Base-by-base conservation (phyloP, 768 basidiomycete species). In the Xerocomellus chrysenteron region DNA sequence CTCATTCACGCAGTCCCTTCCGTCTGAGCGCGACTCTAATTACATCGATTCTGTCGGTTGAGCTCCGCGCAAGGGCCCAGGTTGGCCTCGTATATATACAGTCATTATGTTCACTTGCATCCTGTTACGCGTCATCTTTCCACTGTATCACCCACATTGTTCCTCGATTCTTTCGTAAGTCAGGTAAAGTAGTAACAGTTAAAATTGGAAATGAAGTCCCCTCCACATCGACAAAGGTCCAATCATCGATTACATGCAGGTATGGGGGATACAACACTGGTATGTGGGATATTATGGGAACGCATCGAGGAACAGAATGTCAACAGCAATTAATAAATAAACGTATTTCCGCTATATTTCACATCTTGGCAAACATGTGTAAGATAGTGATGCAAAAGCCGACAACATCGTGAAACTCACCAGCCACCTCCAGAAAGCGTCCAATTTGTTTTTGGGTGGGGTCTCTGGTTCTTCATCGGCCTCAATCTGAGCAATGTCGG, bases 401-500 rank as follows among this genome's bases (percentile, higher is more conserved):
- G 48, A 47, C 16, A 10, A 40, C 17, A 26, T 19, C 8, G 10
- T 0, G 33, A 50, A 30, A 75, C 87, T 76, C 58, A 94, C 88
- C 70, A 94, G 73, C 87, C 87, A 89, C 56, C 72, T 74, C 92
- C 92, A 94, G 72, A 92, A 79, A 28, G 82, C 83, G 54, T 90
- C 90, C 3, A 74, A 0, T 64, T 74, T 81, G 67, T 88, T 93
- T 63, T 60, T 83, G 3, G 93, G 90, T 14, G 85, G 83, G 7
- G 80, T 81, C 19, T 92, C 88, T 43, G 92, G 88, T 63, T 81
- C 82, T 78, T 77, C 79, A 2, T 82, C 85, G 0, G 86, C 86
- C 65, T 86, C 86, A 44, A 90, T 85, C 65, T 87, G 82, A 36
- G 80, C 84, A 52, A 90, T 76, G 56, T 86, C 82, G 6, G 80